Evolutionary conservation across 2,329 filamentous ascomycete species (phyloP).

Genomic region (Nemania abortiva): DNA sequence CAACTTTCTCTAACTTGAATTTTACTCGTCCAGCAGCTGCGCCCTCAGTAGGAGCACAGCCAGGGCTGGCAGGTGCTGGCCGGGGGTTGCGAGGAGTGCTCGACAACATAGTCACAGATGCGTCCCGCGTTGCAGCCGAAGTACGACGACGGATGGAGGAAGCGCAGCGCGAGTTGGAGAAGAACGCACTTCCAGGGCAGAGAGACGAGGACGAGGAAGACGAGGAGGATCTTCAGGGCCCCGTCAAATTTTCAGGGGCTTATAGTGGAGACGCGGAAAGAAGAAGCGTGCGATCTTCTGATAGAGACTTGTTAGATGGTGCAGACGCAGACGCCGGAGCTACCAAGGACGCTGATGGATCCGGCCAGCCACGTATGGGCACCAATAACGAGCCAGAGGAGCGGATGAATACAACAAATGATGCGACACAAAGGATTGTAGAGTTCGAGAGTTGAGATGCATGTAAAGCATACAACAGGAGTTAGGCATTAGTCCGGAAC

Average conservation of each 20-base stretch:
- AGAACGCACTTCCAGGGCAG: slow-evolving; percentile 76
- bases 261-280: slow-evolving; percentile 70
- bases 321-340: slow-evolving; percentile 77
- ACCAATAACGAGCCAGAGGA: slow-evolving; percentile 45
- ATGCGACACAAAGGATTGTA: slow-evolving; percentile 56
- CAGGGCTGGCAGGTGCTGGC: slow-evolving; percentile 62
- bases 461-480: slow-evolving; percentile 43
- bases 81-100: slow-evolving; percentile 90
- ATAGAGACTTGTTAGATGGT: slow-evolving; percentile 78
- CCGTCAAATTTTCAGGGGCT: slow-evolving; percentile 52
- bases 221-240: slow-evolving; percentile 67
- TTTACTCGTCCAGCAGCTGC: slow-evolving; percentile 62
- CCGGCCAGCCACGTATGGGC: slow-evolving; percentile 47
- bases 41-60: slow-evolving; percentile 56
- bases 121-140: slow-evolving; percentile 94
- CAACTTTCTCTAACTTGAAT: slow-evolving; percentile 81
- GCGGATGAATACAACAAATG: slow-evolving; percentile 44
- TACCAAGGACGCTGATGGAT: slow-evolving; percentile 50
- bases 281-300: slow-evolving; percentile 73
- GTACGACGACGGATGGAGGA: slow-evolving; percentile 95
- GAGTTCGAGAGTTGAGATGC: slow-evolving; percentile 60
- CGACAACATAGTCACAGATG: slow-evolving; percentile 97
- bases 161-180: slow-evolving; percentile 90
- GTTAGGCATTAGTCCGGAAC: slow-evolving; percentile 46
- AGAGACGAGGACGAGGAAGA: slow-evolving; percentile 76